Percentiles rank a stretch among this genome's conserved stretches.
These are phyloP conservation scores for Alternaria sp. DNA, from an alignment of 2,329 filamentous ascomycete genomes.

Conservation along the genomic window DNA sequence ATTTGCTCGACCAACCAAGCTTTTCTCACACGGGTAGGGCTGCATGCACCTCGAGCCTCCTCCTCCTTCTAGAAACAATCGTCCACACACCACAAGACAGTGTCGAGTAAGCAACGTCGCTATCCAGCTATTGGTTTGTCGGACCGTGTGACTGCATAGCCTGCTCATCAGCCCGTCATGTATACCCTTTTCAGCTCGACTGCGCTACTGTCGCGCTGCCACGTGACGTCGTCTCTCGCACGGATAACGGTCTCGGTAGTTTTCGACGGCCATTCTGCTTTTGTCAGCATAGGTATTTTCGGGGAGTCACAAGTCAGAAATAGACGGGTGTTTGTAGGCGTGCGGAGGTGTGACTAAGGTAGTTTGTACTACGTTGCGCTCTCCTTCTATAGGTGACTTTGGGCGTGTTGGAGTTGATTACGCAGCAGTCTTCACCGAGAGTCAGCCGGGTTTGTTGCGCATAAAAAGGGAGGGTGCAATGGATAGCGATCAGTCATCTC, in stretches of 20 bases:
- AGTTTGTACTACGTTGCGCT: background rate
- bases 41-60: slow-evolving; percentile 4
- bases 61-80: background rate
- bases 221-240: background rate
- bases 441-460: background rate
- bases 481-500: background rate
- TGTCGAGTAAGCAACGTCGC: background rate
- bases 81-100: background rate
- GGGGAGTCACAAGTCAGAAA: background rate
- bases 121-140: background rate
- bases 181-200: background rate
- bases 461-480: background rate
- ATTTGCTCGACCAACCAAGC: background rate
- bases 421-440: background rate
- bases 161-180: background rate
- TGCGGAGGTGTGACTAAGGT: background rate
- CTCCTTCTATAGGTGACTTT: background rate
- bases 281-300: background rate
- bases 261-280: background rate
- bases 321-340: background rate
- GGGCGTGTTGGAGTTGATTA: background rate
- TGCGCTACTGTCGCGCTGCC: slow-evolving; percentile 1
- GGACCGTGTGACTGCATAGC: background rate
- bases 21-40: slow-evolving; percentile 4
- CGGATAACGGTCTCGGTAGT: slow-evolving; percentile 3